A percentile compares a stretch with the other conserved stretches of the same genome.
Conservation (phyloP, 768 basidiomycete genomes). For the Mycena filopes region DNA sequence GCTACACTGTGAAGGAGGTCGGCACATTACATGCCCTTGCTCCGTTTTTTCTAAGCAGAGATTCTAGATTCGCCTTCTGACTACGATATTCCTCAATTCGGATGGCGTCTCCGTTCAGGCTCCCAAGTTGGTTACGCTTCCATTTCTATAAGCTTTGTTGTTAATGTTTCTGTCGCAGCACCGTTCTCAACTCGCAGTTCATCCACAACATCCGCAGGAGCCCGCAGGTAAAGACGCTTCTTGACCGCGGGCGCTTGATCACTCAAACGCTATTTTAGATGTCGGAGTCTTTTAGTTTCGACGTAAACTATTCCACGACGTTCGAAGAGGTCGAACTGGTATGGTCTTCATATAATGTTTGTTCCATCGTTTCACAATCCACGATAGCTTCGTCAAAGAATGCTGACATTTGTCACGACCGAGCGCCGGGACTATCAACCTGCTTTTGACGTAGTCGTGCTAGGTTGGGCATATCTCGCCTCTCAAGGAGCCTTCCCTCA, state of each 20-base stretch:
- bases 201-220: constrained; percentile 80
- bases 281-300: constrained; percentile 85
- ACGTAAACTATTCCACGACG: constrained; percentile 79
- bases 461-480: constrained; percentile 49
- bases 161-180: constrained; percentile 10
- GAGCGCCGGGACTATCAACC: constrained; percentile 83
- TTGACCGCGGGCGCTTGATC: background rate
- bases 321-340: constrained; percentile 82
- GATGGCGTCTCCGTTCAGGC: constrained; percentile 74
- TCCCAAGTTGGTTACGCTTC: constrained; percentile 55
- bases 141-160: background rate
- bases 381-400: constrained; percentile 68
- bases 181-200: constrained; percentile 53
- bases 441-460: constrained; percentile 78
- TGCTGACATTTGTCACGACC: constrained; percentile 79
- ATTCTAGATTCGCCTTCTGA: constrained; percentile 74
- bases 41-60: background rate
- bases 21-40: background rate
- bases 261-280: constrained; percentile 51
- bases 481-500: background rate
- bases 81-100: constrained; percentile 75
- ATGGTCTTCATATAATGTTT: background rate
- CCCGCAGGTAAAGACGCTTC: constrained; percentile 66
- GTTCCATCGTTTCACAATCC: background rate
- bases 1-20: constrained; percentile 82